Conservation (phyloP, 1,284 basidiomycete species). For the Leccinum griseonigrum region DNA sequence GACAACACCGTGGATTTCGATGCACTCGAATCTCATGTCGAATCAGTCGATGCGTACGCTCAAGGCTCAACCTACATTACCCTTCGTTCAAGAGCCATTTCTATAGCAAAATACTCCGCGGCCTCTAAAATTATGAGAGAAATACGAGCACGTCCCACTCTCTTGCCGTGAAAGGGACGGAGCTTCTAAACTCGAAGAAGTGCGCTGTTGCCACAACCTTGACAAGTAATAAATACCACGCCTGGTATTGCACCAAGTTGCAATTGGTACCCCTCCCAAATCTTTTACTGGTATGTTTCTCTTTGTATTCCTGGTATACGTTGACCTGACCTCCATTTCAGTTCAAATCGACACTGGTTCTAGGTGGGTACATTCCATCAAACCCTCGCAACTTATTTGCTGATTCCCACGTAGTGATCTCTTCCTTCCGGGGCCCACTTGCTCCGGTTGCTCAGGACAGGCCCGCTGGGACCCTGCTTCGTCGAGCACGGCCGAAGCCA, state of each 20-base stretch:
- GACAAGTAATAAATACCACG: neutral
- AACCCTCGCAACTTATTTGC: neutral
- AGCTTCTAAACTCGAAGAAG: neutral
- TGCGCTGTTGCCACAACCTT: neutral
- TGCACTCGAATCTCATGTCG: no score
- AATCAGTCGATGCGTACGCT: no score
- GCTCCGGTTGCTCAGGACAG: neutral
- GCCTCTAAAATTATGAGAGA: neutral
- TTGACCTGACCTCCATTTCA: neutral
- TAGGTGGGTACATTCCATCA: neutral
- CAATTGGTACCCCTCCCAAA: neutral
- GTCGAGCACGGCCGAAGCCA: neutral
- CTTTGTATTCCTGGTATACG: neutral
- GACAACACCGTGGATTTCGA: no score
- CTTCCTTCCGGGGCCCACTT: neutral
- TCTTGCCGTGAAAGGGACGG: neutral
- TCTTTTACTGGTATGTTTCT: neutral
- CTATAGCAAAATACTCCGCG: neutral
- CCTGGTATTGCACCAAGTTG: neutral
- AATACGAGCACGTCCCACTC: neutral
- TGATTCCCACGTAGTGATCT: neutral
- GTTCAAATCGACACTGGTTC: neutral
- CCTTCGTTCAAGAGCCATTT: neutral
- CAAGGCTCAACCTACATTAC: neutral
- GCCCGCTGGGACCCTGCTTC: neutral